Base-by-base conservation (phyloP, 306 rosid species). In the Hippophae gyantsensis region DNA sequence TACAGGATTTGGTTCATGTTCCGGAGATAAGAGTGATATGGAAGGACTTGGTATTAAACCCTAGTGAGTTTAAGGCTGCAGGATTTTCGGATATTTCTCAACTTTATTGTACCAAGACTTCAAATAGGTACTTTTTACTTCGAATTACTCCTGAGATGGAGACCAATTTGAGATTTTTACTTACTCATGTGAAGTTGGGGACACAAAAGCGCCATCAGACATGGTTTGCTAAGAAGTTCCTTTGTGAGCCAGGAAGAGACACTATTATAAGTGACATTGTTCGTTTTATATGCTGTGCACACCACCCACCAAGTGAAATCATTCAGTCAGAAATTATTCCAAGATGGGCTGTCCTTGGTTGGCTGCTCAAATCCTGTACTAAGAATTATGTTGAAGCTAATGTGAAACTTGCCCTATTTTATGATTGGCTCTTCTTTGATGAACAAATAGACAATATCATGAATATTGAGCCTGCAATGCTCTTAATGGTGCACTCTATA, bases 341-440 rank as follows among this genome's bases (percentile, higher is more conserved):
- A 5, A 75, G 95, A 75, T 90, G 97, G 97, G 95, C 88, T 25
- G 67, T 82, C 13, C 69, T 90, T 57, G 97, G 97, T 73, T 90
- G 89, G 95, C 89, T 87, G 69, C 67, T 90, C 59, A 81, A 67
- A 6, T 72, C 46, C 53, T 84, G 94, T 56, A 69, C 72, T 47
- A 87, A 65, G 63, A 78, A 68, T 13, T 61, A 70, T 72, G 70
- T 80, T 23, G 77, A 64, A 59, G 85, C 77, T 12, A 87, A 60
- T 66, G 94, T 60, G 51, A 87, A 82, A 68, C 67, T 90, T 27
- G 89, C 95, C 59, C 74, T 90, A 52, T 78, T 90, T 61, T 87
- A 82, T 74, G 95, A 90, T 70, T 90, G 97, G 97, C 94, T 90
- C 44, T 90, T 84, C 57, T 87, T 81, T 41, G 79, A 87, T 42